Evolutionary conservation across 257 asterid genomes (phyloP).

Genomic region (Asclepias syriaca): DNA sequence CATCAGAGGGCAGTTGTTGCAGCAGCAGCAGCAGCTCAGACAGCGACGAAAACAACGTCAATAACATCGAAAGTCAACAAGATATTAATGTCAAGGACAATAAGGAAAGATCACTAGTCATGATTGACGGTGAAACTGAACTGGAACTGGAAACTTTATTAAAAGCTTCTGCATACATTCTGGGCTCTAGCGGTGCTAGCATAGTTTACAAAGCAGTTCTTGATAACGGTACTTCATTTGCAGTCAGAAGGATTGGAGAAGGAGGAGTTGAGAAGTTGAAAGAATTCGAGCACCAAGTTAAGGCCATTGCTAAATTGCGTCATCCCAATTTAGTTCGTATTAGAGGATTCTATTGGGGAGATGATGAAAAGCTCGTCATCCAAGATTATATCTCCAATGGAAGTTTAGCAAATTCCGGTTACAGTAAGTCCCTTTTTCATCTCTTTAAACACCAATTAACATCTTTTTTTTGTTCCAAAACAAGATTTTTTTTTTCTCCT

Average conservation of each 20-base stretch:
- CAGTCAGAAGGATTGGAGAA: constrained; percentile 86
- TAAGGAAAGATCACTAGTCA: constrained; percentile 44
- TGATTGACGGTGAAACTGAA: constrained; percentile 78
- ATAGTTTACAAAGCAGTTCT: constrained; percentile 88
- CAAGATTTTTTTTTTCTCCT: too few relatives aligned
- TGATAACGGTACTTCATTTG: constrained; percentile 64
- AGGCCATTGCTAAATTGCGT: constrained; percentile 57
- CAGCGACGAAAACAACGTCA: constrained; percentile 32
- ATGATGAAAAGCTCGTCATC: constrained; percentile 81
- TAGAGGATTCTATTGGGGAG: constrained; percentile 86
- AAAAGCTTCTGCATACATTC: constrained; percentile 81
- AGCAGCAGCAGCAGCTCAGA: constrained; percentile 36
- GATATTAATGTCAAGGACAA: constrained; percentile 9
- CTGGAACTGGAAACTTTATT: constrained; percentile 60
- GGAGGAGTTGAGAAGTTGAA: constrained; percentile 43
- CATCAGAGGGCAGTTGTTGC: constrained; percentile 39
- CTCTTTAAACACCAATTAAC: background rate
- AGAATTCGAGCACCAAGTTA: constrained; percentile 64
- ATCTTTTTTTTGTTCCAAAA: background rate
- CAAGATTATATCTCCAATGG: constrained; percentile 79
- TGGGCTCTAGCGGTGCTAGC: constrained; percentile 66
- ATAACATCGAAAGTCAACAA: constrained; percentile 18
- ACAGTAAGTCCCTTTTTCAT: constrained; percentile 52
- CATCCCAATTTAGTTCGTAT: constrained; percentile 68
- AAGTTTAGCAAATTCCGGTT: constrained; percentile 76